phyloP scores from a whole-genome alignment of 495 filamentous ascomycete species.

The Amphirosellinia nigrospora region DNA sequence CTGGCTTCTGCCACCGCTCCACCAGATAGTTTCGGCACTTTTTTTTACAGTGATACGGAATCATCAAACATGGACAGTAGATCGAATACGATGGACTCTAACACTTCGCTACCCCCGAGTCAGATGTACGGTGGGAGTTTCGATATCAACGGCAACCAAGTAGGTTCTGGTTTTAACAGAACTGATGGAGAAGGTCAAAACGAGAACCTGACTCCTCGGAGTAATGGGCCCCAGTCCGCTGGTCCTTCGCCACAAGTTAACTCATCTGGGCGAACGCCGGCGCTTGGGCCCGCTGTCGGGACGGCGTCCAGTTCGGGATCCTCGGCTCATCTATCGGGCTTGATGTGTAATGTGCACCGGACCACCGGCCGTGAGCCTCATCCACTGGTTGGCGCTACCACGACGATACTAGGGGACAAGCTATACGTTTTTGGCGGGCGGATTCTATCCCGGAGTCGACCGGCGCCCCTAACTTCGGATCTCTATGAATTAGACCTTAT shows the following conservation, averaged over 20 bases:
- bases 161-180: constrained; percentile 52
- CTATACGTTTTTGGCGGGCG: constrained; percentile 96
- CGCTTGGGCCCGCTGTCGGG: constrained; percentile 58
- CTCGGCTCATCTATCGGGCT: constrained; percentile 72
- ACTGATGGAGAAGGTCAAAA: constrained; percentile 52
- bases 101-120: constrained; percentile 52
- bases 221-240: constrained; percentile 58
- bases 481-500: constrained; percentile 94
- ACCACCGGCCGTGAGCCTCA: constrained; percentile 92
- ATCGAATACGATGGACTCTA: constrained; percentile 67
- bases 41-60: constrained; percentile 31
- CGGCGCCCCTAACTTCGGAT: constrained; percentile 80
- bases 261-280: constrained; percentile 44
- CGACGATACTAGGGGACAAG: constrained; percentile 91
- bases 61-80: constrained; percentile 46
- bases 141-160: constrained; percentile 62
- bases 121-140: constrained; percentile 47
- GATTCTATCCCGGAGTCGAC: constrained; percentile 78
- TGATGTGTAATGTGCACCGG: constrained; percentile 90
- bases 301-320: constrained; percentile 50
- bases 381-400: constrained; percentile 91
- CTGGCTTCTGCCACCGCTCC: constrained; percentile 9
- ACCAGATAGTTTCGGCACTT: constrained; percentile 2
- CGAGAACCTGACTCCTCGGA: constrained; percentile 56
- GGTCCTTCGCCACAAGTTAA: constrained; percentile 51